Base-by-base conservation (phyloP, 2,329 filamentous ascomycete genomes). In the Cordyceps cateniannulata region DNA sequence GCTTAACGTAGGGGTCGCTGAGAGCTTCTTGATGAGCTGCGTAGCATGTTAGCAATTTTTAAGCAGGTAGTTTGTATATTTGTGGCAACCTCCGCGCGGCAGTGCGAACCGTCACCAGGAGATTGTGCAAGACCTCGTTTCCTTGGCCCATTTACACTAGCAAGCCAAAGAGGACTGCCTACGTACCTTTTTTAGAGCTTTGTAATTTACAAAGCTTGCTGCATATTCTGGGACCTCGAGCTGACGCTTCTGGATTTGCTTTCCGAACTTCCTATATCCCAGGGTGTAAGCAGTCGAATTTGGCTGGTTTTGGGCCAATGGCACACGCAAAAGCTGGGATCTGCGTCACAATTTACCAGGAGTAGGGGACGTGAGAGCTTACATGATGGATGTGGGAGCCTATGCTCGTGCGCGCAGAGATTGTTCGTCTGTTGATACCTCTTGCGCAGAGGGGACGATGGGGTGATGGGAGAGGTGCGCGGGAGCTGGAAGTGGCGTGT, bases 211-310 rank as follows among this genome's bases (percentile, higher is more conserved):
- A 73, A 99, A 99, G 77, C 93, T 97, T 66, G 93, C 92, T 64
- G 95, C 93, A 88, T 99, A 99, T 84, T 99, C 95, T 63, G 95
- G 95, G 63, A 99, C 93, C 75, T 99, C 95, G 71, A 99, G 90
- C 83, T 99, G 95, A 74, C 93, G 89, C 81, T 96, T 96, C 81
- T 98, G 95, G 68, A 99, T 96, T 75, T 97, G 91, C 82, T 99
- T 99, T 76, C 95, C 95, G 81, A 99, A 99, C 85, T 99, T 99
- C 95, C 93, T 99, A 70, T 56, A 65, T 62, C 57, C 32, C 53
- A 53, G 10, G 5, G 18, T 25, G 40, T 62, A 42, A 62, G 61
- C 47, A 45, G 49, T 38, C 52, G 40, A 38, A 32, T 7, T 22
- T 4, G n/a, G 42, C 22, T 24, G 29, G 32, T 42, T 20, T 27